Base-by-base conservation (phyloP, 2,329 filamentous ascomycete genomes). In the Fusarium goolgardi region DNA sequence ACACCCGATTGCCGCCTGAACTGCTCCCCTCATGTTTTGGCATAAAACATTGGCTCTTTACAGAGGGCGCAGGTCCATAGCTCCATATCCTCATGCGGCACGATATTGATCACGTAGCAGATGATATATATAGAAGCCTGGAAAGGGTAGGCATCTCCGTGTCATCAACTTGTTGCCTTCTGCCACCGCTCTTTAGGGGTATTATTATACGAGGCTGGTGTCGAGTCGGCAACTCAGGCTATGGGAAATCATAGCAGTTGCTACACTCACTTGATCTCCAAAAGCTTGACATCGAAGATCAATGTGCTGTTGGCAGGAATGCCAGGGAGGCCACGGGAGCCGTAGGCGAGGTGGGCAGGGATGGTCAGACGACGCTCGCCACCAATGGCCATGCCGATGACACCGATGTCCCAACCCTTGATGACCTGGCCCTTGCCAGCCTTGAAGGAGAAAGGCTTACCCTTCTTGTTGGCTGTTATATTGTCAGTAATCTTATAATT, bases 341-440 rank as follows among this genome's bases (percentile, higher is more conserved):
- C 96, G 80, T 99, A 99, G 75, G 91, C 96, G 61, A 95, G 88
- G 75, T 91, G 84, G 47, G 96, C 85, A 47, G 96, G 96, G 75
- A 99, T 94, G 67, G 90, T 94, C 75, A 99, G 86, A 73, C 96
- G 91, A 76, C 96, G 93, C 86, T 99, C 96, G 75, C 93, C 94
- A 76, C 96, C 96, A 72, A 94, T 90, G 73, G 90, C 85, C 93
- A 99, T 97, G 81, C 96, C 96, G 72, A 87, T 86, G 73, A 99
- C 85, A 82, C 96, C 96, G 70, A 98, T 88, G 79, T 99, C 96
- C 96, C 96, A 98, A 73, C 96, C 96, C 87, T 97, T 96, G 85
- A 99, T 99, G 76, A 99, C 96, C 81, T 98, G 93, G 65, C 94
- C 94, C 78, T 90, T 89, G 73, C 96, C 96, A 65, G 96, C 89